These are phyloP conservation scores for Torulaspora delbrueckii DNA, from an alignment of 805 yeast genomes.

Conservation along the genomic window DNA sequence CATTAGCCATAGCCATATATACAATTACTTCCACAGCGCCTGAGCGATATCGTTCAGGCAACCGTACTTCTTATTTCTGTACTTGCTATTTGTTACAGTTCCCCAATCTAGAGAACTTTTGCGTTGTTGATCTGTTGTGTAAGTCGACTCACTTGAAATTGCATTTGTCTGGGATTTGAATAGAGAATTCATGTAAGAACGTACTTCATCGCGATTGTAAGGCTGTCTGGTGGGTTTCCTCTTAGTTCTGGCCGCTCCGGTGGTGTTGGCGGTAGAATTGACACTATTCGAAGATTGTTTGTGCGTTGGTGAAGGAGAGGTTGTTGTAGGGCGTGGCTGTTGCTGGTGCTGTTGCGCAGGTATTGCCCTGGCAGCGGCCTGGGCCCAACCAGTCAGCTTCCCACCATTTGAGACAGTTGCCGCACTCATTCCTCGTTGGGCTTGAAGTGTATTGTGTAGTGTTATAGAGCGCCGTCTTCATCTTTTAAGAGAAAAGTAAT, in stretches of 20 bases:
- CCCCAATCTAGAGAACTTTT: conserved; percentile 28
- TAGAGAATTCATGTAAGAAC: conserved; percentile 18
- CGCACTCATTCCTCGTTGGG: conserved; percentile 2
- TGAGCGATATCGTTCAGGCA: conserved; percentile 28
- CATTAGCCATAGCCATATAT: conserved; percentile 1
- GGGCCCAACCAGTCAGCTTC: conserved; percentile 33
- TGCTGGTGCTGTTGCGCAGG: conserved; percentile 17
- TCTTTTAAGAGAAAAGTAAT: too few relatives aligned
- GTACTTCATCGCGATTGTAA: conserved; percentile 29
- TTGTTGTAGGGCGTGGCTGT: conserved; percentile 7
- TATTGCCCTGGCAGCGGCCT: conserved; percentile 30
- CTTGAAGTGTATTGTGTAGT: neutral
- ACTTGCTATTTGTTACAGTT: conserved; percentile 23
- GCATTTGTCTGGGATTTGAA: conserved; percentile 14
- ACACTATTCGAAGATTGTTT: neutral
- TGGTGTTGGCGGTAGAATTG: neutral
- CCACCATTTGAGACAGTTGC: conserved; percentile 5
- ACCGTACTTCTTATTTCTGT: conserved; percentile 30
- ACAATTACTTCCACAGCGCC: conserved; percentile 17
- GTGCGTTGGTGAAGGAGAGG: conserved; percentile 3
- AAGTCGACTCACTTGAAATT: conserved; percentile 9
- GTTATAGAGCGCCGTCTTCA: too few relatives aligned
- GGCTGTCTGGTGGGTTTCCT: conserved; percentile 17
- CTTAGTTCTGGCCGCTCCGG: neutral
- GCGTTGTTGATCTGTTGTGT: conserved; percentile 6